A percentile compares a stretch with the other conserved stretches of the same genome.
Evolutionary conservation across 192 early-diverging fungal genomes (phyloP).

Genomic region (Spinellus fusiger): DNA sequence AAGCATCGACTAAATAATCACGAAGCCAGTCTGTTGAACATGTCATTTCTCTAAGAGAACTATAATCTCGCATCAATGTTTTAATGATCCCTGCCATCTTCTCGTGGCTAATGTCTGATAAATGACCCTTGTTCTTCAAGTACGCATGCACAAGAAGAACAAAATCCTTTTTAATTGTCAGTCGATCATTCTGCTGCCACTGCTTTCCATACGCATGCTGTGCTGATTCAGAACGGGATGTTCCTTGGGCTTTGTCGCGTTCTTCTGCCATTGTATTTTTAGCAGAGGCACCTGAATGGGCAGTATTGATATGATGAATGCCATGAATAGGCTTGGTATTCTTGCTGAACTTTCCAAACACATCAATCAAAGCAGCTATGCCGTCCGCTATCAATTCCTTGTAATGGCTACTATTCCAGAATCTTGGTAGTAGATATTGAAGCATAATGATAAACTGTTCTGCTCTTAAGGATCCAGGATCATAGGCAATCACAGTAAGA

Average conservation of each 20-base stretch:
- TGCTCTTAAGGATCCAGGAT: slow-evolving; percentile 46
- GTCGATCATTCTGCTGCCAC: slow-evolving; percentile 53
- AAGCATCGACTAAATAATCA: slow-evolving; percentile 39
- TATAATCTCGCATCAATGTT: slow-evolving; percentile 43
- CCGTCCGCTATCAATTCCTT: slow-evolving; percentile 31
- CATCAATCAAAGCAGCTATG: slow-evolving; percentile 41
- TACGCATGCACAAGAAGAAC: slow-evolving; percentile 39
- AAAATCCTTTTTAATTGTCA: slow-evolving; percentile 52
- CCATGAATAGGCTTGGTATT: slow-evolving; percentile 34
- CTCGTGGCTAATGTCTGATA: slow-evolving; percentile 40
- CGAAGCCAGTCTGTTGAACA: slow-evolving; percentile 41
- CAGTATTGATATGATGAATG: not conserved
- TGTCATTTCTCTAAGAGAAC: slow-evolving; percentile 23
- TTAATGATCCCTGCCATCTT: slow-evolving; percentile 41
- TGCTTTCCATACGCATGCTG: slow-evolving; percentile 42
- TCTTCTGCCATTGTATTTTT: slow-evolving; percentile 1
- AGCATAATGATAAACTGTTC: slow-evolving; percentile 52
- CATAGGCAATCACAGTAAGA: slow-evolving; percentile 51
- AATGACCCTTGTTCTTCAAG: slow-evolving; percentile 33
- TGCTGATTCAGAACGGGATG: not conserved
- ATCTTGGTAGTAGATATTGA: slow-evolving; percentile 29
- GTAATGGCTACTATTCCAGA: slow-evolving; percentile 20
- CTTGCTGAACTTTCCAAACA: slow-evolving; percentile 42
- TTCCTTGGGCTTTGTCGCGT: not conserved
- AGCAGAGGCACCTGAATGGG: not conserved